phyloP scores from a whole-genome alignment of 257 asterid species.

The Solanum okadae region DNA sequence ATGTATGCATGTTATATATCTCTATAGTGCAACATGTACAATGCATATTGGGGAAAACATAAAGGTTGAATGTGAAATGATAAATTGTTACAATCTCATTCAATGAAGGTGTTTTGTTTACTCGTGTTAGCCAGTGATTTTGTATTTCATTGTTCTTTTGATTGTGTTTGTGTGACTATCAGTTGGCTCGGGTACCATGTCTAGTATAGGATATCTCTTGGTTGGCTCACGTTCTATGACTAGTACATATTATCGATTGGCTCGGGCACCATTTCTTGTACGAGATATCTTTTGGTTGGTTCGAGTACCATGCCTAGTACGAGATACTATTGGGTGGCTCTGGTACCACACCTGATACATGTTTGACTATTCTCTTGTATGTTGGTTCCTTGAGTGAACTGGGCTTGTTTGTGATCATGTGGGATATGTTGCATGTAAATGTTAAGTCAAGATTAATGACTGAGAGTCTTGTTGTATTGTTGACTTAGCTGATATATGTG shows the following conservation, averaged over 20 bases:
- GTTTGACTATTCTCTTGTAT: no score
- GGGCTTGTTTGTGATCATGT: background rate
- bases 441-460: background rate
- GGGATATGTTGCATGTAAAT: background rate
- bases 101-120: background rate
- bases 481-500: background rate
- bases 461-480: background rate
- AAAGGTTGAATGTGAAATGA: background rate
- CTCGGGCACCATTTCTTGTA: background rate
- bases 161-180: background rate
- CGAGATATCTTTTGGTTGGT: background rate
- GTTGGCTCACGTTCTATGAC: background rate
- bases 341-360: background rate
- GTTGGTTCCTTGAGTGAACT: background rate
- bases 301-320: background rate
- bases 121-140: background rate
- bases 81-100: no score
- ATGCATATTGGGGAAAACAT: background rate
- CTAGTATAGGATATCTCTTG: background rate
- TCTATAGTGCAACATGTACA: background rate
- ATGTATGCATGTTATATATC: background rate
- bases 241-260: background rate
- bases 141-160: background rate
- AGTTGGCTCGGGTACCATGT: background rate
- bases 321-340: background rate